These are phyloP conservation scores for Linum usitatissimum DNA, from an alignment of 345 rosid genomes.

Conservation along the genomic window DNA sequence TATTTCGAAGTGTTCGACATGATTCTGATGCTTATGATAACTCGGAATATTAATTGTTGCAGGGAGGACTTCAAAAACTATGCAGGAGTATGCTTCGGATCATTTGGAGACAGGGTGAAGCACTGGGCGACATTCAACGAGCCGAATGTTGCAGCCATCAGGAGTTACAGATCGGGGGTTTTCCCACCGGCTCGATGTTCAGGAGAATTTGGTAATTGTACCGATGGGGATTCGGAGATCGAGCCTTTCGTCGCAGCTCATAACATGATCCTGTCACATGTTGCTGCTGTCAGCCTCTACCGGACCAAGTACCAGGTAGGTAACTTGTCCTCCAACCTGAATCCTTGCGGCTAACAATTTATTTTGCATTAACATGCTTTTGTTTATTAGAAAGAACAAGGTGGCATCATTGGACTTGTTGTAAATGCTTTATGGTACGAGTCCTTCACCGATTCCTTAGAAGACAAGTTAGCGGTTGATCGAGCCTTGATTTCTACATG, in stretches of 20 bases:
- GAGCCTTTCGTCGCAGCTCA: conserved; percentile 56
- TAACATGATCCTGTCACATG: conserved; percentile 53
- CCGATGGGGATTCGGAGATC: conserved; percentile 33
- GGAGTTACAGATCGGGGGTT: conserved; percentile 40
- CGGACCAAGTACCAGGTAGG: conserved; percentile 42
- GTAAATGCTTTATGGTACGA: conserved; percentile 46
- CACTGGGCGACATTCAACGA: conserved; percentile 57
- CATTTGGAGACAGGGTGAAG: conserved; percentile 51
- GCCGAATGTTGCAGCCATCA: conserved; percentile 40
- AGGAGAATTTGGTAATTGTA: conserved; percentile 42
- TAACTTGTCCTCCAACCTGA: background rate
- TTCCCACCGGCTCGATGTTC: conserved; percentile 61
- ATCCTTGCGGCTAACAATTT: too few relatives aligned
- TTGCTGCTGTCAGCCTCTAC: conserved; percentile 40
- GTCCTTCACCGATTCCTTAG: conserved; percentile 40
- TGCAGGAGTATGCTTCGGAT: conserved; percentile 42
- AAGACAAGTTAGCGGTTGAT: conserved; percentile 42
- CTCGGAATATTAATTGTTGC: background rate
- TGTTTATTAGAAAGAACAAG: conserved; percentile 34
- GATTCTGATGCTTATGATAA: too few relatives aligned
- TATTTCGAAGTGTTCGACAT: too few relatives aligned
- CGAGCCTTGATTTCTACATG: conserved; percentile 53
- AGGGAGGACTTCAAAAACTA: conserved; percentile 55
- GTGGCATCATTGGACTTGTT: conserved; percentile 53
- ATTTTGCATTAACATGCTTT: too few relatives aligned